A percentile compares a stretch with the other conserved stretches of the same genome.
These are phyloP conservation scores for Agaricales sp. DNA, from an alignment of 1,284 basidiomycete species.

Conservation along the genomic window DNA sequence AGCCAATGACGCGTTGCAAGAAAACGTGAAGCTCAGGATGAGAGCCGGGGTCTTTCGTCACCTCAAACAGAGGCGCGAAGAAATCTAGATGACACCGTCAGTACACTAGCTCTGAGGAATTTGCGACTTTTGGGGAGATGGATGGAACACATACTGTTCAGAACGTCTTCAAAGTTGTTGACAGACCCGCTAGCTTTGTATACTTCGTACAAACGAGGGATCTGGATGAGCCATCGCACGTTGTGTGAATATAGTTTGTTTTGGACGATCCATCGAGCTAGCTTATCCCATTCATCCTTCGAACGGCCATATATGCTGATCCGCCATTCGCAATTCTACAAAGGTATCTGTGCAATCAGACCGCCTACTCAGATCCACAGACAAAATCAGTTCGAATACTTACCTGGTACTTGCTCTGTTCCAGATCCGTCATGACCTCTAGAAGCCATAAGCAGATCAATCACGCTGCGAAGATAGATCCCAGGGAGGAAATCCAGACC, in stretches of 20 bases:
- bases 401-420: slow-evolving; percentile 97
- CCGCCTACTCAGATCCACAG: too few relatives aligned
- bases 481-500: slow-evolving; percentile 34
- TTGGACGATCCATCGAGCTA: slow-evolving; percentile 94
- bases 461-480: neutral
- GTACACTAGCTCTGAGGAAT: too few relatives aligned
- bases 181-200: slow-evolving; percentile 89
- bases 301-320: slow-evolving; percentile 89
- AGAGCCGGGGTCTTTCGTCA: slow-evolving; percentile 81
- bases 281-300: slow-evolving; percentile 90
- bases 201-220: slow-evolving; percentile 92
- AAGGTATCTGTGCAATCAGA: too few relatives aligned
- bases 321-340: slow-evolving; percentile 92
- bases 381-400: slow-evolving; percentile 8
- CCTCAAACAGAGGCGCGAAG: slow-evolving; percentile 92
- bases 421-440: slow-evolving; percentile 96
- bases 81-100: slow-evolving; percentile 49
- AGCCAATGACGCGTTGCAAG: slow-evolving; percentile 91
- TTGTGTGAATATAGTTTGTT: slow-evolving; percentile 95
- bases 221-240: slow-evolving; percentile 95
- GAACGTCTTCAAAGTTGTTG: slow-evolving; percentile 85
- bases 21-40: slow-evolving; percentile 96
- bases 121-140: slow-evolving; percentile 1
- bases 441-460: slow-evolving; percentile 9
- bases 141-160: slow-evolving; percentile 58